Conservation (phyloP, 805 yeast species). For the Candida maris region DNA sequence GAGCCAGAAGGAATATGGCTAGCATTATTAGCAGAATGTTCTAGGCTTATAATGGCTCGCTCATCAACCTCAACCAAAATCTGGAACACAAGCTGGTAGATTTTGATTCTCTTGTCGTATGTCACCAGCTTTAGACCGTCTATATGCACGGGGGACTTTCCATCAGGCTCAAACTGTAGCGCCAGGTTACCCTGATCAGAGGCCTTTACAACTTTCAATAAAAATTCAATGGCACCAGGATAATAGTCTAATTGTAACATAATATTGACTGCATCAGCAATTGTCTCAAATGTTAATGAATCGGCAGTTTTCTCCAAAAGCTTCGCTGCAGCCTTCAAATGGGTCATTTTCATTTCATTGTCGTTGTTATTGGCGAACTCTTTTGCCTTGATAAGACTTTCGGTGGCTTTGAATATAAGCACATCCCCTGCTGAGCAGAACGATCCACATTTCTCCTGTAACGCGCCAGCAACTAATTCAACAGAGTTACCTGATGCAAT, state of each 20-base stretch:
- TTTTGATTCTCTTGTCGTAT: slow-evolving; percentile 50
- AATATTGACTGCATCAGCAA: slow-evolving; percentile 74
- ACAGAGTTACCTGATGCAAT: slow-evolving; percentile 91
- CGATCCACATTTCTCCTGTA: slow-evolving; percentile 91
- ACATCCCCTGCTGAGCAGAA: slow-evolving; percentile 95
- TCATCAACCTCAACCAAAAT: slow-evolving; percentile 71
- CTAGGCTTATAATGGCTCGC: slow-evolving; percentile 45
- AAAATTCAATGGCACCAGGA: slow-evolving; percentile 82
- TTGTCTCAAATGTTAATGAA: slow-evolving; percentile 69
- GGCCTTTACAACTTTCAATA: slow-evolving; percentile 70
- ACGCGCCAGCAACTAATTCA: slow-evolving; percentile 78
- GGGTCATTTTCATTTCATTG: slow-evolving; percentile 59
- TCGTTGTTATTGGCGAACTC: slow-evolving; percentile 69
- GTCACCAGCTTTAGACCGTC: slow-evolving; percentile 50
- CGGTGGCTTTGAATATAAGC: slow-evolving; percentile 88
- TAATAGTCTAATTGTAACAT: slow-evolving; percentile 75
- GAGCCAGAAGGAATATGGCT: slow-evolving; percentile 11
- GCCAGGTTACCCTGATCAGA: slow-evolving; percentile 61
- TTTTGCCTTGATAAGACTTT: slow-evolving; percentile 83
- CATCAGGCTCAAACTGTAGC: slow-evolving; percentile 48
- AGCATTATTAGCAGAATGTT: slow-evolving; percentile 22
- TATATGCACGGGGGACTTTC: slow-evolving; percentile 22
- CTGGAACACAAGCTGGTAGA: slow-evolving; percentile 73
- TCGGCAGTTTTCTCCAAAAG: slow-evolving; percentile 78
- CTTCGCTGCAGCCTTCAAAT: slow-evolving; percentile 69